Evolutionary conservation across 139 green algal species (phyloP).

Genomic region (Tetradesmus obliquus): DNA sequence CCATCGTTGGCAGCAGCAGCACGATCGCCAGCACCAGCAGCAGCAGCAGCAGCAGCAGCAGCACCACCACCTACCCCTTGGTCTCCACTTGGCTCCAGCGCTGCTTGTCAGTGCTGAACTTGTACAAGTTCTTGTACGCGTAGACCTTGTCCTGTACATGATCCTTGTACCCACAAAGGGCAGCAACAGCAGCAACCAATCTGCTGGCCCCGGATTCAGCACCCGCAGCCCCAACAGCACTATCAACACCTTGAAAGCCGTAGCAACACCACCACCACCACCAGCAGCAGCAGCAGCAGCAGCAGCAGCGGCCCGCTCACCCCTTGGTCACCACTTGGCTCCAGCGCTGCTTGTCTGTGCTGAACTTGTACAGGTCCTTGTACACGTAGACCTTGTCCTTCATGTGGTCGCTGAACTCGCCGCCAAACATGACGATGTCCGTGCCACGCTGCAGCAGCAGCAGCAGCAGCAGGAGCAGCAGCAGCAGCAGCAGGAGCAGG

Average conservation of each 20-base stretch:
- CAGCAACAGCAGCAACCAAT: neutral
- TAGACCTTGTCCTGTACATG: slow-evolving; percentile 73
- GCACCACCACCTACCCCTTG: neutral
- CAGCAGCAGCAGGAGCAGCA: neutral
- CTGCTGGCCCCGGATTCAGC: too few relatives aligned
- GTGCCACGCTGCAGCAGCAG: slow-evolving; percentile 52
- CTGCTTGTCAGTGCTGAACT: slow-evolving; percentile 78
- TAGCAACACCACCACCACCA: neutral
- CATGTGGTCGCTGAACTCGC: slow-evolving; percentile 87
- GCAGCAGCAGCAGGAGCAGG: neutral
- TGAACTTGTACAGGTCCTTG: slow-evolving; percentile 91
- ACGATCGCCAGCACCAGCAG: neutral
- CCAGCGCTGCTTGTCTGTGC: slow-evolving; percentile 81
- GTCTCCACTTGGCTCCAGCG: slow-evolving; percentile 59
- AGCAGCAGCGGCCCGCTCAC: neutral
- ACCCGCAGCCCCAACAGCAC: too few relatives aligned
- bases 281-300: neutral
- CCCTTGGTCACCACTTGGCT: slow-evolving; percentile 26
- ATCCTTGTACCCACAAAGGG: slow-evolving; percentile 86
- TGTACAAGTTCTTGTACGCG: slow-evolving; percentile 92
- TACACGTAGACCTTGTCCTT: slow-evolving; percentile 88
- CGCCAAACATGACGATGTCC: slow-evolving; percentile 92
- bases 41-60: neutral
- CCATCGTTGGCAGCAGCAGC: neutral
- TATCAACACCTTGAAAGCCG: too few relatives aligned